A percentile compares a stretch with the other conserved stretches of the same genome.
These are phyloP conservation scores for Oryza punctata DNA, from an alignment of 176 grass and related monocot species.

Conservation along the genomic window DNA sequence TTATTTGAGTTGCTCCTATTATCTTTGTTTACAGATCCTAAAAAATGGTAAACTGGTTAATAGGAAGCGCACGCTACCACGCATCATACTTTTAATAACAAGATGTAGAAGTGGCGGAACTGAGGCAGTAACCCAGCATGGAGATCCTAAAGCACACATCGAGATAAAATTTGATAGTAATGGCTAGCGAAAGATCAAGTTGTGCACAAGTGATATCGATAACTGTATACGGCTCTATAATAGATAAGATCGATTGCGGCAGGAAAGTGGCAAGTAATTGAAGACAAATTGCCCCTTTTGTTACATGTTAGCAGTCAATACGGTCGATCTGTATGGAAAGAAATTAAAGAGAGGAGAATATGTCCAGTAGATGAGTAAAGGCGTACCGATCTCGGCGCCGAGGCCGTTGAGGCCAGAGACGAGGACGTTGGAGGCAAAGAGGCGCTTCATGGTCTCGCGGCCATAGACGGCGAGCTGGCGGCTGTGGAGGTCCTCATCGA, in stretches of 20 bases:
- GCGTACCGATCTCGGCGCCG: conserved; percentile 73
- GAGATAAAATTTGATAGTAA: no score
- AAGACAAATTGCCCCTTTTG: neutral
- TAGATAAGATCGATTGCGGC: neutral
- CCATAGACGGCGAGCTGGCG: conserved; percentile 89
- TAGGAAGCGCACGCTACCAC: neutral
- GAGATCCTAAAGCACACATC: no score
- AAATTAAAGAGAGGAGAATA: neutral
- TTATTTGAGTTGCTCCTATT: neutral
- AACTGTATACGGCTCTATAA: neutral
- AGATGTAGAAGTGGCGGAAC: no score
- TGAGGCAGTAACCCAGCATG: no score
- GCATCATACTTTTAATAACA: neutral
- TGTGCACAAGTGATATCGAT: neutral
- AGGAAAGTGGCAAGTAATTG: neutral
- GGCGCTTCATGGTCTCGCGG: conserved; percentile 86
- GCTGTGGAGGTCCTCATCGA: conserved; percentile 92
- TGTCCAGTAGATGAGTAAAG: neutral
- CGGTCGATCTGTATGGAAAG: neutral
- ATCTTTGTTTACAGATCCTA: neutral
- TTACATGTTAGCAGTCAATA: neutral
- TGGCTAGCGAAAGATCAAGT: neutral
- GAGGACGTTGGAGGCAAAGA: conserved; percentile 85
- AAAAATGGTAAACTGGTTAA: neutral
- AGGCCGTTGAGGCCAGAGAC: conserved; percentile 83